Base-by-base conservation (phyloP, 495 filamentous ascomycete genomes). In the Friedmanniomyces endolithicus region DNA sequence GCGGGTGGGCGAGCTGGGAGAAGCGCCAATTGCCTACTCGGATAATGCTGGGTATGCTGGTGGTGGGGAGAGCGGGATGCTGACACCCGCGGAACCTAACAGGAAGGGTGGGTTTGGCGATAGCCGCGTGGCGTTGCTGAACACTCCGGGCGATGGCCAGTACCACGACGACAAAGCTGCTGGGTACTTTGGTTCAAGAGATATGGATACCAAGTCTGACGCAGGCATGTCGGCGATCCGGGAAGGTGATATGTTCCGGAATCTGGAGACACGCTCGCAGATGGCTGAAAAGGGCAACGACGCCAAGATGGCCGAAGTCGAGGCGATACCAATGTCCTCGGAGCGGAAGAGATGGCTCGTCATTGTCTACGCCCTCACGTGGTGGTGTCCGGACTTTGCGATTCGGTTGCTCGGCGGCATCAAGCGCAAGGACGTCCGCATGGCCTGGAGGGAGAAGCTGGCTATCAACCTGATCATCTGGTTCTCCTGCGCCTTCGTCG, bases 401-500 rank as follows among this genome's bases (percentile, higher is more conserved):
- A 87, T 96, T 68, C 77, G 81, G 46, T 76, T 74, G 64, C 53
- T 94, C 52, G 90, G 90, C 16, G 78, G 87, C 16, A 96, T 95
- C 84, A 81, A 83, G 60, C 84, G 92, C 45, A 90, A 90, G 67
- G 92, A 98, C 64, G 80, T 98, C n/a, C 85, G 88, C 43, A 75
- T 83, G 58, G 92, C 92, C 2, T 98, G 92, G 92, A 79, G 92
- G 56, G 92, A 98, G 67, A 98, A 98, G 75, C 69, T 97, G 53
- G 92, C 92, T 33, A 99, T 99, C 77, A 99, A 99, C 74, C 70
- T 97, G 60, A 78, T 97, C 68, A 99, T 99, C 65, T 99, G 92
- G 92, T 77, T 90, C 57, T 76, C 75, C 63, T 97, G 92, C 69
- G 72, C 71, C 45, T 72, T 86, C 59, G 80, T 86, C 2, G 75